Base-by-base conservation (phyloP, 1,139 yeast genomes). In the Scheffersomyces stambukii region DNA sequence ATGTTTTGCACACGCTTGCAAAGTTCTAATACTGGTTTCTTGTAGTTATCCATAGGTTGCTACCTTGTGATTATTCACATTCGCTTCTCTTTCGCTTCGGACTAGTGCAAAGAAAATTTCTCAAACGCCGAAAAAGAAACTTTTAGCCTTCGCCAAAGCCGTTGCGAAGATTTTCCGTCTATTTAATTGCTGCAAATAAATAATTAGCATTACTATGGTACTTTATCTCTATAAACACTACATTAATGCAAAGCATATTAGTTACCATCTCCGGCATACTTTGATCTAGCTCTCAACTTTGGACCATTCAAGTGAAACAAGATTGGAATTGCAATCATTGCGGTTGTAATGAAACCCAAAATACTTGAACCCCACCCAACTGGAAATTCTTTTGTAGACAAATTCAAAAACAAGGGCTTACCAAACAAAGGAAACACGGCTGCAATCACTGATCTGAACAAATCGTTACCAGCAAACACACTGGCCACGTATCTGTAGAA, bases 371-470 rank as follows among this genome's bases (percentile, higher is more conserved):
- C 81, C 75, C 75, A 72, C 1, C 64, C 81, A 7, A 73, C 77
- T 3, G 79, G 78, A 43, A 59, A 75, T 26, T 59, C 64, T 1
- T 57, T 41, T 7, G 65, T 62, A 2, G 60, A 63, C 29, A 73
- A 48, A 41, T 70, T 70, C 23, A 50, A 39, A 42, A 64, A 78
- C 64, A 78, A 58, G 2, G 68, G 62, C 27, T 55, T 50, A 4
- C 79, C 82, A 45, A 78, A 76, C 27, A 78, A 54, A 24, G 85
- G 84, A 61, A 78, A 78, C 4, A 71, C 72, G 19, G 77, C 77
- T 0, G 79, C 84, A 47, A 74, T 59, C 2, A 58, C 55, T 2
- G 78, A 64, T 41, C 82, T 60, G 41, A 64, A 62, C 31, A 75
- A 55, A 9, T 65, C 74, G 42, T 75, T 75, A 15, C 75, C 69